Evolutionary conservation across 805 yeast species (phyloP), one percentile per base, ranked within the genome.

Genomic region (Tetrapisispora pingtungensis): DNA sequence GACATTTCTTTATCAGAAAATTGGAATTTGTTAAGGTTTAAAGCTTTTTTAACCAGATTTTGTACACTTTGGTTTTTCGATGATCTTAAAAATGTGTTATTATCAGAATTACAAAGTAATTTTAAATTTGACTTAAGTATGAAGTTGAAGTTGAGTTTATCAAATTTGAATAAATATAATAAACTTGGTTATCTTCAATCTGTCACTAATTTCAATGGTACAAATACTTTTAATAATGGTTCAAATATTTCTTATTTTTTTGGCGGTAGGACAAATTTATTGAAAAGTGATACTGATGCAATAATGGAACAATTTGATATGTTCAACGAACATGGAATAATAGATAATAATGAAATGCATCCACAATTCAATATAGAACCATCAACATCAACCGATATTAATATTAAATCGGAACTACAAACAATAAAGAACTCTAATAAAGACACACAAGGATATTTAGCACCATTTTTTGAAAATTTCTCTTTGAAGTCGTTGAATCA

Each of bases 271-370:
- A 34, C 46, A 7, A 50, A 49, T 20, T 43, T 56, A 26, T 30
- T 55, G 7, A 53, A 50, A 39, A 46, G 54, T 4, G 49, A 52
- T 41, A 51, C 59, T 10, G 49, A 52, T 19, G 58, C 58, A 7
- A 50, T 50, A 13, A 58, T 56, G 58, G 61, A 56, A 41, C 60
- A 58, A 38, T 57, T 59, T 30, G 55, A 56, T 42, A 50, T 56
- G 44, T 57, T 56, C 44, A 45, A 52, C n/a, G 44, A 41, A 4
- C 27, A 24, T 18, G 39, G 12, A 20, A n/a, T n/a, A 10, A 14
- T 31, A 10, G 38, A 26, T n/a, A 24, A 24, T 33, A 24, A 12
- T 7, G 24, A 24, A 10, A 14, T 27, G 5, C 17, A 26, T 15
- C 13, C 40, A 5, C 7, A 37, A 7, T n/a, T 33, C 15, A 6